These are phyloP conservation scores for Diplocarpon rosae DNA, from an alignment of 2,329 filamentous ascomycete species.

Conservation along the genomic window DNA sequence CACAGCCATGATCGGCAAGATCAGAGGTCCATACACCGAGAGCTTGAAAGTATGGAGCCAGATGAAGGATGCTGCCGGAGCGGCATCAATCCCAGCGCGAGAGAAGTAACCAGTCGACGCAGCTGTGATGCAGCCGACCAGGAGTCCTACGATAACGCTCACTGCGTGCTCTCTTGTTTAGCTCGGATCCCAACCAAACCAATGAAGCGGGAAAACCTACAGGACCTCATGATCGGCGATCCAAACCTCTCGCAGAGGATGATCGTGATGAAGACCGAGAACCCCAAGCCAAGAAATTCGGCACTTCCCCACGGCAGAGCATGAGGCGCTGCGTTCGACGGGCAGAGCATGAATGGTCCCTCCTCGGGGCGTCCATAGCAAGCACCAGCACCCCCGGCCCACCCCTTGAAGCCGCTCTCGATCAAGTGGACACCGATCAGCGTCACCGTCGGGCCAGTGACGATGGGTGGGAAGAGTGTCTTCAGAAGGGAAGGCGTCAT, in stretches of 20 bases:
- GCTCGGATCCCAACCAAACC: background rate
- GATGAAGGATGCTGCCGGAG: constrained; percentile 62
- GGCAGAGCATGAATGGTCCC: constrained; percentile 52
- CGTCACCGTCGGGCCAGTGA: constrained; percentile 62
- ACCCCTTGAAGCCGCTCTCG: constrained; percentile 60
- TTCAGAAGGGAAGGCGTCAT: constrained; percentile 58
- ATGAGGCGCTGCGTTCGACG: constrained; percentile 55
- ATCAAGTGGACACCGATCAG: constrained; percentile 67
- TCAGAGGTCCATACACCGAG: constrained; percentile 58
- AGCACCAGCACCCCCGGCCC: constrained; percentile 62
- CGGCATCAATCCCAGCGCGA: constrained; percentile 55
- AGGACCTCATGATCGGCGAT: constrained; percentile 65
- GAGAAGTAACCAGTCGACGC: constrained; percentile 72
- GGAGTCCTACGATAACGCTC: constrained; percentile 57
- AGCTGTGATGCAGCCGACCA: constrained; percentile 69
- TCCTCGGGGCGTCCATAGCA: constrained; percentile 38
- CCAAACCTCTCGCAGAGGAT: constrained; percentile 74
- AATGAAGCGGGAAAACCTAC: background rate
- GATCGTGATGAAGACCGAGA: constrained; percentile 70
- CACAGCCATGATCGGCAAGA: constrained; percentile 58
- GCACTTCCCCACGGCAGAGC: constrained; percentile 68
- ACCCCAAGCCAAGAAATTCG: constrained; percentile 69
- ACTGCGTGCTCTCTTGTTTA: constrained; percentile 9
- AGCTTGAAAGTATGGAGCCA: constrained; percentile 72
- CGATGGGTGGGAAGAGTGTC: constrained; percentile 67